Evolutionary conservation across 768 basidiomycete species (phyloP), one percentile per base, ranked within the genome.

Genomic region (Tulasnella sp.): DNA sequence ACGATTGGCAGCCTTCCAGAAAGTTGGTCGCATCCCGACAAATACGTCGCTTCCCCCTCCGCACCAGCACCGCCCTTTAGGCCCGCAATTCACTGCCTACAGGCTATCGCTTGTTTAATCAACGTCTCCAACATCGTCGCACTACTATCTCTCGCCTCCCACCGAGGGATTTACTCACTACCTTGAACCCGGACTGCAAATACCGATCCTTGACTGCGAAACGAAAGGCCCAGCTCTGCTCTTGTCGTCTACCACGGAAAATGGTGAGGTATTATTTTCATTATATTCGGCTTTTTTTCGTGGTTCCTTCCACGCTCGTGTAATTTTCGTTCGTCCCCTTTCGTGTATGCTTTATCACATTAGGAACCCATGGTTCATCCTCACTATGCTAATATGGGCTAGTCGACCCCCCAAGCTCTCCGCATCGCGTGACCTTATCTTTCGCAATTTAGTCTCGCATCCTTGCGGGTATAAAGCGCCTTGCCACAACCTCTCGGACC

Each of bases 381-480:
- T 29, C 31, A 34, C 25, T 64, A 64, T 64, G 58, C 58, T 64
- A 64, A 64, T 64, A 14, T 25, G 25, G 31, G 58, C 58, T 64
- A 29, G 58, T 4, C 58, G 25, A 29, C 31, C 4, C 6, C 29
- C 25, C 58, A 64, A 64, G 15, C 58, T 25, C 58, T 64, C 58
- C 58, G 58, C 58, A 64, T 64, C 58, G 58, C 31, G 58, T 64
- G 58, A 64, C 58, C 58, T 64, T 64, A 64, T 64, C 58, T 64
- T 64, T 64, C 31, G 58, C 31, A 8, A 31, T 69, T 85, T 83
- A 96, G 83, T 95, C 94, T 34, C 96, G 89, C 94, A 96, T 95
- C 17, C 96, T 86, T 0, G 96, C 93, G 0, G 96, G 96, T 52
- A 97, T 89, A 82, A 96, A 98, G 49, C 96, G 86, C 37, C 93